Base-by-base conservation (phyloP, 352 stramenopile genomes). In the Phytophthora multivora region DNA sequence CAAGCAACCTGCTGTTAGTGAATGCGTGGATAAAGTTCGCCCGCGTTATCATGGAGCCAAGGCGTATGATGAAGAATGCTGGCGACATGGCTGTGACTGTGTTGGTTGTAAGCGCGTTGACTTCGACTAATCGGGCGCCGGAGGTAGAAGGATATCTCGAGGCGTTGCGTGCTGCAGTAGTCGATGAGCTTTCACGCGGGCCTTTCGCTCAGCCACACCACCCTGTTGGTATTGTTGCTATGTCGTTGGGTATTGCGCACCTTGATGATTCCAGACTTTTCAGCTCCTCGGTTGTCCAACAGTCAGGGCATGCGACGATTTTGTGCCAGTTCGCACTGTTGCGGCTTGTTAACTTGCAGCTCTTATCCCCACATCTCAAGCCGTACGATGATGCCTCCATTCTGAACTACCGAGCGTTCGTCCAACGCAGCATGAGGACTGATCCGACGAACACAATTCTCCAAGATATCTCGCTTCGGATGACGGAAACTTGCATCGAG, bases 241-340 rank as follows among this genome's bases (percentile, higher is more conserved):
- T 79, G 33, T 58, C 70, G 5, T 28, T 78, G 3, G 71, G 71
- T 9, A 33, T 80, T 3, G 16, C 59, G 21, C 31, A 30, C 40
- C 63, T 75, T 13, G 51, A 63, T 16, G 66, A 75, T 16, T 19
- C 42, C 3, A 41, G 26, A 19, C 18, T n/a, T 39, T 16, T 31
- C 3, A 42, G 13, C 33, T 23, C 40, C 26, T 23, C 15, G 9
- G 23, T 8, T 31, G 11, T 31, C 16, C 30, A 53, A n/a, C 50
- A 39, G 15, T 54, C 56, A 9, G 68, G 50, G 33, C 60, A 66
- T 48, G 43, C 45, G 19, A 58, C 49, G 16, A 33, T 82, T n/a
- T 21, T 81, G 16, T 65, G 66, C 39, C 63, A 73, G 11, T 79
- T 85, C 45, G 64, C 70, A 16, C 33, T 79, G n/a, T 31, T 77